Evolutionary conservation across 2,329 filamentous ascomycete species (phyloP).

Genomic region (Fusarium circinatum): DNA sequence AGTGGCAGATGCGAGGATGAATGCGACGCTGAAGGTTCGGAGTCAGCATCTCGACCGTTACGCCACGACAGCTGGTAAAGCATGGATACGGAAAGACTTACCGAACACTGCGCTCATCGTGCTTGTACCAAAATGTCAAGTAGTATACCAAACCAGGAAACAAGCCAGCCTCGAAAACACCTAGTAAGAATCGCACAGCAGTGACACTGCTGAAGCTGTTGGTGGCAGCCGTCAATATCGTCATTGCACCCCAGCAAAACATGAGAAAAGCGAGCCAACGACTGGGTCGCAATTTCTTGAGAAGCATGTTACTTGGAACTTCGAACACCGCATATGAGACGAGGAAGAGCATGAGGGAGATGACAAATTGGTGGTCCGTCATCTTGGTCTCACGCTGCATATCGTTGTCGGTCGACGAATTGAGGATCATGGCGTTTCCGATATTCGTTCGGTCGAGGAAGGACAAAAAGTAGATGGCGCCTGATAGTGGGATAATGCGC

Average conservation of each 20-base stretch:
- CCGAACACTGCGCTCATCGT: slow-evolving; percentile 74
- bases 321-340: slow-evolving; percentile 70
- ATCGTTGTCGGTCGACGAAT: slow-evolving; percentile 68
- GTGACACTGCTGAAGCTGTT: slow-evolving; percentile 71
- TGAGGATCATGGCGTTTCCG: slow-evolving; percentile 74
- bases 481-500: slow-evolving; percentile 71
- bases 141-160: slow-evolving; percentile 71
- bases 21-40: slow-evolving; percentile 63
- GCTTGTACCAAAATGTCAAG: slow-evolving; percentile 79
- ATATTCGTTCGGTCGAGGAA: slow-evolving; percentile 77
- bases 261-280: slow-evolving; percentile 75
- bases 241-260: slow-evolving; percentile 73
- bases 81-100: slow-evolving; percentile 25
- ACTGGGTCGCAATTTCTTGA: slow-evolving; percentile 71
- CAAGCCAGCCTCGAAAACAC: slow-evolving; percentile 75
- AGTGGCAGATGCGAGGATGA: slow-evolving; percentile 75
- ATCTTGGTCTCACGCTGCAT: slow-evolving; percentile 70
- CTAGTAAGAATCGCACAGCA: slow-evolving; percentile 73
- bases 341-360: slow-evolving; percentile 69
- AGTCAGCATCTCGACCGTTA: slow-evolving; percentile 20
- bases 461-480: slow-evolving; percentile 72
- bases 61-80: not conserved
- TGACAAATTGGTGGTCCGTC: slow-evolving; percentile 69
- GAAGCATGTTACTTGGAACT: slow-evolving; percentile 72
- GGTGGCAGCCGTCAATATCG: slow-evolving; percentile 72